Conservation (phyloP, 202 grass and related monocot genomes). For the Thinopyrum obtusiflorum region DNA sequence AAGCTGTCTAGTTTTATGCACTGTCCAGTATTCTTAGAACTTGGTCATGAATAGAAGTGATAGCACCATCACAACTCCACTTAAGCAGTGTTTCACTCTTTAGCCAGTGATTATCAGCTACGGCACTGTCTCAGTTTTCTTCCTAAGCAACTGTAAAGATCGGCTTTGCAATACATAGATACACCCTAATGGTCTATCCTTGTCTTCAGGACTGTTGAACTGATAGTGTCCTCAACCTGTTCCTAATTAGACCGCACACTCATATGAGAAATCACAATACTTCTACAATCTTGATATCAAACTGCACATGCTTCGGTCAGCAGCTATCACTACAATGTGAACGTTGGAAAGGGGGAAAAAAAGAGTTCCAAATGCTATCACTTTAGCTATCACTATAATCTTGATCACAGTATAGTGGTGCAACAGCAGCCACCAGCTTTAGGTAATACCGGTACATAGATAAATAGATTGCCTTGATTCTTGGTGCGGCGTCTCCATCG, state of each 20-base stretch:
- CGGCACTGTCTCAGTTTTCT: not conserved
- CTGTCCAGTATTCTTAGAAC: not conserved
- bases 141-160: slow-evolving; percentile 1
- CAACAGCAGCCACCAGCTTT: slow-evolving; percentile 36
- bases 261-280: not conserved
- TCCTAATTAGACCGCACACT: not conserved
- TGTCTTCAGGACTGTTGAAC: slow-evolving; percentile 2
- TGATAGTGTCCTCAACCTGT: not conserved
- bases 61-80: not conserved
- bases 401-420: slow-evolving; percentile 21
- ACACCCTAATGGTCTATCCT: not conserved
- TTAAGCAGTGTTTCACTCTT: not conserved
- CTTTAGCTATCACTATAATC: no score
- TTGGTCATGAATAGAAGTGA: not conserved
- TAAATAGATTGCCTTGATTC: slow-evolving; percentile 10
- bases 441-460: slow-evolving; percentile 5
- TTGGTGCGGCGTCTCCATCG: slow-evolving; percentile 36
- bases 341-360: not conserved
- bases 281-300: not conserved
- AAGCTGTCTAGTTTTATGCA: not conserved
- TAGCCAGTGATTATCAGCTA: not conserved
- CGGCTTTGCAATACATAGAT: not conserved
- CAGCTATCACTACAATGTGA: not conserved
- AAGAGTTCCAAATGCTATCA: not conserved
- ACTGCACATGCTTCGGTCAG: not conserved